A percentile compares a stretch with the other conserved stretches of the same genome.
Evolutionary conservation across 2,329 filamentous ascomycete genomes (phyloP).

Genomic region (Apiospora hydei): DNA sequence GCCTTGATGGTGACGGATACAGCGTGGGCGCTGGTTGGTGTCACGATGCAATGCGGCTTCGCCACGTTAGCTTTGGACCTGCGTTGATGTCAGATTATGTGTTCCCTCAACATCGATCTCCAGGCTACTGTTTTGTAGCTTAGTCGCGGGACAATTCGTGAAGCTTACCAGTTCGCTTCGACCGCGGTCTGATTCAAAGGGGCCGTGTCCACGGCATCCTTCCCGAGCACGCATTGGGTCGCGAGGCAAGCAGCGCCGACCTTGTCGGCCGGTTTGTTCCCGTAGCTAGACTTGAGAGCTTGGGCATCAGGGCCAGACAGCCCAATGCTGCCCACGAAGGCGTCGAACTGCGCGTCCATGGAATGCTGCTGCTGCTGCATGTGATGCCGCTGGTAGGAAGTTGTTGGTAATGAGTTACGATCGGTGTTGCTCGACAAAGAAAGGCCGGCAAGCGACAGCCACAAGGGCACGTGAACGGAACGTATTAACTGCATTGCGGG

Average conservation of each 20-base stretch:
- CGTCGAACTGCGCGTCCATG: neutral
- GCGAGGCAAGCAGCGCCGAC: neutral
- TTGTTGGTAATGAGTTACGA: no score
- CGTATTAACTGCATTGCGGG: no score
- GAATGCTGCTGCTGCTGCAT: neutral
- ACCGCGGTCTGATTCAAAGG: neutral
- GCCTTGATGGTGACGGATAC: constrained; percentile 27
- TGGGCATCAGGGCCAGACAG: neutral
- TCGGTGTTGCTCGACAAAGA: no score
- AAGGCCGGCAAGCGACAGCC: no score
- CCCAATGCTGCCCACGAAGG: neutral
- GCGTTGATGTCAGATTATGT: neutral
- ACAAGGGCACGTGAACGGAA: no score
- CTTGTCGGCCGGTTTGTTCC: neutral
- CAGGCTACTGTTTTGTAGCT: neutral
- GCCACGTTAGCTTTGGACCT: constrained; percentile 31
- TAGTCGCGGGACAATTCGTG: neutral
- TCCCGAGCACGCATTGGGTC: neutral
- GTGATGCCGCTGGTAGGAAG: no score
- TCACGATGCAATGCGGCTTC: constrained; percentile 30
- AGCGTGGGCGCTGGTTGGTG: constrained; percentile 12
- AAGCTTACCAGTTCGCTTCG: neutral
- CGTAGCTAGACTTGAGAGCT: neutral
- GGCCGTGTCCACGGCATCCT: neutral
- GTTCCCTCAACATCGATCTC: neutral